Evolutionary conservation across 352 stramenopile genomes (phyloP).

Genomic region (Thraustochytrium sp.): DNA sequence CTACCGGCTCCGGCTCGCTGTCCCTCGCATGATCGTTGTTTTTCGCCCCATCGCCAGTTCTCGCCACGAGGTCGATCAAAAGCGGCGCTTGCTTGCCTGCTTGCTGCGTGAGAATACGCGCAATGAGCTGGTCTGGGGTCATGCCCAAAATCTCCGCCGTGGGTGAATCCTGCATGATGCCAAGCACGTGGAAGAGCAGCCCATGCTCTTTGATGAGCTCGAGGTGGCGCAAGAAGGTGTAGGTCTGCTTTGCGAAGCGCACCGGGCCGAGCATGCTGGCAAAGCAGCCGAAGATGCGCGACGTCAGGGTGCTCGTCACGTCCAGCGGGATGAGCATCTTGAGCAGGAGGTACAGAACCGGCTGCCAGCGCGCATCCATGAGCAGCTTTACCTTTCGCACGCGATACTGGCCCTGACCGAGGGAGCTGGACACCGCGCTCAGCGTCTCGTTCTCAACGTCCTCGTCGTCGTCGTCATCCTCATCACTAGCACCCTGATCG

Average conservation of each 20-base stretch:
- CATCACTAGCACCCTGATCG: not conserved
- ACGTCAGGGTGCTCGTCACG: not conserved
- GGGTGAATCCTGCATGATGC: not conserved
- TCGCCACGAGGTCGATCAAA: not conserved
- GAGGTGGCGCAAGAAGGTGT: not conserved
- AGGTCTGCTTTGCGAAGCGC: not conserved
- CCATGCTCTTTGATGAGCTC: not conserved
- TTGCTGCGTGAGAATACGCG: not conserved
- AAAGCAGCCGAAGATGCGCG: not conserved
- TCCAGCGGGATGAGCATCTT: constrained; percentile 13
- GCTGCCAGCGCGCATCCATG: constrained; percentile 15
- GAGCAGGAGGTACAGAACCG: not conserved
- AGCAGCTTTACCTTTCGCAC: constrained; percentile 16
- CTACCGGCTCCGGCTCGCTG: no score
- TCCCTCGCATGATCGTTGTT: no score
- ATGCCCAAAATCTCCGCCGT: not conserved
- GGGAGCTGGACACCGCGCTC: not conserved
- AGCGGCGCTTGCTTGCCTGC: not conserved
- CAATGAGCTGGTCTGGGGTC: not conserved
- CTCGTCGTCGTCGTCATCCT: not conserved
- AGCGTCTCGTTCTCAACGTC: not conserved
- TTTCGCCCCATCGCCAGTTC: no score
- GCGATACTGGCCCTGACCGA: not conserved
- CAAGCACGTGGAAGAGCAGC: not conserved
- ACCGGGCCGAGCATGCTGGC: not conserved